phyloP scores from a whole-genome alignment of 2,329 filamentous ascomycete species.

The Hymenoscyphus salicellus region DNA sequence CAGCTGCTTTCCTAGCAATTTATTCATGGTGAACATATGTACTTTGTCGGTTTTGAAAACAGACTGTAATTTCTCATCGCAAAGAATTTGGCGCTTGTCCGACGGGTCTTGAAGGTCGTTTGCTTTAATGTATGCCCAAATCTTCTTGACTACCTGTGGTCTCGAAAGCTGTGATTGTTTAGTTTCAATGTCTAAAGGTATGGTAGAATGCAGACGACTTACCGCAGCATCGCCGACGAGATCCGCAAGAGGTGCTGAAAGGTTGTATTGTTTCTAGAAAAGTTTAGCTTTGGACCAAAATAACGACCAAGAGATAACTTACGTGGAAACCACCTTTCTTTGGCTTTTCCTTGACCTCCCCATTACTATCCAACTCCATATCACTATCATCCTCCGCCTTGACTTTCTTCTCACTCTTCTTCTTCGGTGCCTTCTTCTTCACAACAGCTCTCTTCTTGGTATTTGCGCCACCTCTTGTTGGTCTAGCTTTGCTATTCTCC shows the following conservation, averaged over 20 bases:
- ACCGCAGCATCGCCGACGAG: conserved; percentile 68
- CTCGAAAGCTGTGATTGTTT: conserved; percentile 67
- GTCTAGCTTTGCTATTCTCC: conserved; percentile 69
- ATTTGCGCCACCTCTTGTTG: conserved; percentile 68
- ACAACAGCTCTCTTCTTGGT: conserved; percentile 52
- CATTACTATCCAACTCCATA: conserved; percentile 59
- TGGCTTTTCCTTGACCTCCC: conserved; percentile 56
- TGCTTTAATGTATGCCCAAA: conserved; percentile 92
- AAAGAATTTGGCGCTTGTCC: conserved; percentile 89
- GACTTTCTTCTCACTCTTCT: conserved; percentile 72
- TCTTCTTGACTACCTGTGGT: conserved; percentile 91
- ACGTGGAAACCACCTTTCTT: conserved; percentile 89
- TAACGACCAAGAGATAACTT: conserved; percentile 36
- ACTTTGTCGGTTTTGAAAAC: conserved; percentile 90
- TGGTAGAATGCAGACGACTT: conserved; percentile 33
- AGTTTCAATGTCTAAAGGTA: conserved; percentile 8
- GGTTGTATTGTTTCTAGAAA: conserved; percentile 64
- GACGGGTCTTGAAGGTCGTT: conserved; percentile 84
- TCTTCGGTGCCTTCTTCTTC: conserved; percentile 59
- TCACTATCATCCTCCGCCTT: conserved; percentile 79
- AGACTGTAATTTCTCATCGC: conserved; percentile 85
- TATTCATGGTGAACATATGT: conserved; percentile 99
- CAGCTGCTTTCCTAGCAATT: conserved; percentile 83
- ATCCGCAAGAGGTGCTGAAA: conserved; percentile 67
- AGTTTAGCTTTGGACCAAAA: conserved; percentile 1